phyloP scores from a whole-genome alignment of 2,329 filamentous ascomycete genomes.

The Hypoxylon sp. region DNA sequence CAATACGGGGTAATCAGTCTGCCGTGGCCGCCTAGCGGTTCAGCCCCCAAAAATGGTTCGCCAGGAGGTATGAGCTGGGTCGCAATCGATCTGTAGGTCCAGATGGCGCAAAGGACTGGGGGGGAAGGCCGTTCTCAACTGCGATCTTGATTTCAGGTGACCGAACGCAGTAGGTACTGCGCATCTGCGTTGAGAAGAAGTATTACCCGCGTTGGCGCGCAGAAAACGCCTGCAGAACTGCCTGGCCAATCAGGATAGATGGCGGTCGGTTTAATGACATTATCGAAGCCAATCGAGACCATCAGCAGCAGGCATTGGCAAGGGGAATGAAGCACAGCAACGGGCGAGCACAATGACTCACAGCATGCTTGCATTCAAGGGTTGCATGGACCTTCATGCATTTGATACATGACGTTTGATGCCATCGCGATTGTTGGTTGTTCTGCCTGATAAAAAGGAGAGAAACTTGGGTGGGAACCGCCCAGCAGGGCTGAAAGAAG shows the following conservation, averaged over 20 bases:
- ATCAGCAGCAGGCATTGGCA: too few species aligned
- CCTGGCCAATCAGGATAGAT: conserved; percentile 29
- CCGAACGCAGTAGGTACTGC: conserved; percentile 16
- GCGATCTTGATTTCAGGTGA: conserved; percentile 36
- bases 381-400: conserved; percentile 30
- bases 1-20: neutral
- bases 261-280: conserved; percentile 15
- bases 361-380: conserved; percentile 36
- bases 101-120: conserved; percentile 26
- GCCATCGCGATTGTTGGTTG: conserved; percentile 15
- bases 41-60: conserved; percentile 31
- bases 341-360: conserved; percentile 40
- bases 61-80: conserved; percentile 16
- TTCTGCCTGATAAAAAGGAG: conserved; percentile 3
- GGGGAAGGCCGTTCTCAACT: conserved; percentile 13
- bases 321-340: conserved; percentile 10
- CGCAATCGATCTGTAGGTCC: conserved; percentile 24
- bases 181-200: conserved; percentile 33
- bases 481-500: conserved; percentile 29
- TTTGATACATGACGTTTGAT: conserved; percentile 38
- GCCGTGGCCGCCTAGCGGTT: conserved; percentile 24
- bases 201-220: conserved; percentile 30
- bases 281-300: conserved; percentile 20
- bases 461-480: neutral
- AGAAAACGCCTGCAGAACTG: conserved; percentile 28